phyloP scores from a whole-genome alignment of 2,329 filamentous ascomycete species.

The Stagonosporopsis vannaccii region DNA sequence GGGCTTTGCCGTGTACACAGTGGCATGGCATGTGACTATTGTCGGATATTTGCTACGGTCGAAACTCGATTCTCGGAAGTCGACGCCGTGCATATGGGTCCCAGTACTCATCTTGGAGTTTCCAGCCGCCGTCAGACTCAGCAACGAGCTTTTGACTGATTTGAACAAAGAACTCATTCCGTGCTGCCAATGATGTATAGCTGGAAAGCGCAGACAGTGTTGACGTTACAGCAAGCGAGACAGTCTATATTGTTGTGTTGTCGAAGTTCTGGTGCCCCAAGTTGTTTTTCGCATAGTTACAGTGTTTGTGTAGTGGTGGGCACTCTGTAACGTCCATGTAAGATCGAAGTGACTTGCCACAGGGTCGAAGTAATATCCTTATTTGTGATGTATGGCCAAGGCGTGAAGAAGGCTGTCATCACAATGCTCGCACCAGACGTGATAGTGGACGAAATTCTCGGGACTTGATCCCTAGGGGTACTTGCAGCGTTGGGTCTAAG shows the following conservation, averaged over 20 bases:
- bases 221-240: neutral
- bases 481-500: too few species aligned
- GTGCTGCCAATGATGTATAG: neutral
- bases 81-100: neutral
- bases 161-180: neutral
- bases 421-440: too few species aligned
- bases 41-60: neutral
- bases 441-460: too few species aligned
- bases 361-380: neutral
- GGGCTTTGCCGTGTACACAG: neutral
- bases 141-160: neutral
- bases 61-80: neutral
- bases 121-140: neutral
- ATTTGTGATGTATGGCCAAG: neutral
- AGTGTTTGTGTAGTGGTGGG: neutral
- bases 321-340: neutral
- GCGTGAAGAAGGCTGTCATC: too few species aligned
- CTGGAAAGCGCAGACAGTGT: neutral
- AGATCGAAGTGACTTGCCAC: neutral
- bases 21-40: neutral
- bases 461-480: too few species aligned
- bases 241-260: neutral
- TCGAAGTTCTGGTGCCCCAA: neutral
- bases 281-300: neutral
- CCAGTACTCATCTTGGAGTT: conserved; percentile 3